Conservation (phyloP, 805 yeast genomes). For the Metschnikowia noctiluminum region DNA sequence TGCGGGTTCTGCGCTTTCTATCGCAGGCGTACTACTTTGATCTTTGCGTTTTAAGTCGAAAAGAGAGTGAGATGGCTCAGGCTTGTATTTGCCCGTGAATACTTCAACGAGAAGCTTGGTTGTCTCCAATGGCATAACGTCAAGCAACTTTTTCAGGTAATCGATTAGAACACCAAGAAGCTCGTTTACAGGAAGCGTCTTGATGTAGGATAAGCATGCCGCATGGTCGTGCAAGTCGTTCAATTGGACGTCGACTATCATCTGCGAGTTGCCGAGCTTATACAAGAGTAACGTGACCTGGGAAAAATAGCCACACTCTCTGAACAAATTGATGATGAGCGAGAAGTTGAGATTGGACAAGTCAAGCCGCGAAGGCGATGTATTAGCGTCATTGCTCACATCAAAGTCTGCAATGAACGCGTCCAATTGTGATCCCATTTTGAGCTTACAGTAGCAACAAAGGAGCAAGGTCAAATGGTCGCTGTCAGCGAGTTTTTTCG, state of each 20-base stretch:
- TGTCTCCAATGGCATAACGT: constrained; percentile 70
- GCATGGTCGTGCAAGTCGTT: constrained; percentile 60
- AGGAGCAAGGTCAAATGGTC: constrained; percentile 81
- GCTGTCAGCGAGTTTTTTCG: constrained; percentile 52
- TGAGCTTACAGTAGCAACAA: constrained; percentile 77
- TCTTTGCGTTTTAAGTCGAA: neutral
- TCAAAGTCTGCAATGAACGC: constrained; percentile 48
- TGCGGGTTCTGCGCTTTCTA: constrained; percentile 5
- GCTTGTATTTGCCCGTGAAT: constrained; percentile 79
- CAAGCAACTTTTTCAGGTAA: constrained; percentile 62
- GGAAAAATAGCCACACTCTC: constrained; percentile 63
- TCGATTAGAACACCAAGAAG: constrained; percentile 67
- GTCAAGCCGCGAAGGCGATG: constrained; percentile 8
- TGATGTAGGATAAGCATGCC: constrained; percentile 61
- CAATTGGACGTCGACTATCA: constrained; percentile 72
- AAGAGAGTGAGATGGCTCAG: constrained; percentile 24
- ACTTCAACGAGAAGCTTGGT: constrained; percentile 80
- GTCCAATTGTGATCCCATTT: constrained; percentile 54
- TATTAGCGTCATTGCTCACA: constrained; percentile 17
- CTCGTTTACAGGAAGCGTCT: constrained; percentile 71
- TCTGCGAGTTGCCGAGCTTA: constrained; percentile 66
- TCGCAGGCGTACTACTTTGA: constrained; percentile 11
- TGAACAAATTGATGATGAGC: constrained; percentile 62
- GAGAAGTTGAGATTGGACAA: constrained; percentile 46
- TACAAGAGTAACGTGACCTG: constrained; percentile 70